A percentile compares a stretch with the other conserved stretches of the same genome.
phyloP scores from a whole-genome alignment of 2,329 filamentous ascomycete species.

The Thelonectria discophora region DNA sequence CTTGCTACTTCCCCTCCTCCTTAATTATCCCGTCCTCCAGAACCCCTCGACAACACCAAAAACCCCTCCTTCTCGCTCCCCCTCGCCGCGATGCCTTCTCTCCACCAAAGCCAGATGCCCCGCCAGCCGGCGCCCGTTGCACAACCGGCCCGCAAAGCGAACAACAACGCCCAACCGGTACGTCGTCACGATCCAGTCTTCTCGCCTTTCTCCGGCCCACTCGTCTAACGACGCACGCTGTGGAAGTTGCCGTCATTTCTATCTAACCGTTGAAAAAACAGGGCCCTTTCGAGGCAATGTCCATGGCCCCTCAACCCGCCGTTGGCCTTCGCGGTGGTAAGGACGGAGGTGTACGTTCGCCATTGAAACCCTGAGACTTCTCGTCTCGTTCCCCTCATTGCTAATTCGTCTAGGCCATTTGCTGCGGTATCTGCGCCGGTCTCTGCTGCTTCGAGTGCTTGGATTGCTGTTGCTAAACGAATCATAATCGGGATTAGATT shows the following conservation, averaged over 20 bases:
- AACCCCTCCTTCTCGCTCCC: background rate
- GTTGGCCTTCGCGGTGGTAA: slow-evolving; percentile 47
- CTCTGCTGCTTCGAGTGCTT: slow-evolving; percentile 52
- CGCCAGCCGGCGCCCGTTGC: slow-evolving; percentile 46
- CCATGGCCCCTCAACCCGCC: slow-evolving; percentile 38
- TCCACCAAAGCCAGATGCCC: slow-evolving; percentile 43
- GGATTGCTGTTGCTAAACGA: slow-evolving; percentile 43
- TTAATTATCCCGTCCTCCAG: background rate
- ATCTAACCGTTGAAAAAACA: slow-evolving; percentile 26
- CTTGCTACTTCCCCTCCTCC: too few species aligned
- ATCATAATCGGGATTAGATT: background rate
- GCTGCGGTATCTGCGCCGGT: slow-evolving; percentile 53
- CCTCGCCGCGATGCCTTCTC: slow-evolving; percentile 31
- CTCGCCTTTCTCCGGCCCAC: slow-evolving; percentile 16
- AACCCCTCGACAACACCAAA: background rate
- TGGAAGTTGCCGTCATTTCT: background rate
- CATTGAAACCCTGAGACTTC: background rate
- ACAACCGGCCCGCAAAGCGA: slow-evolving; percentile 36
- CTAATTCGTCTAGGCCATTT: slow-evolving; percentile 45
- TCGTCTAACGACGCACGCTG: background rate
- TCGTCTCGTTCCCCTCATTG: background rate
- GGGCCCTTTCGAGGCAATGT: slow-evolving; percentile 49
- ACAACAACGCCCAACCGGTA: slow-evolving; percentile 50
- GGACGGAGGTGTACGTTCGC: slow-evolving; percentile 47
- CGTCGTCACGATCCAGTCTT: slow-evolving; percentile 29